Percentiles rank a stretch among this genome's conserved stretches.
phyloP scores from a whole-genome alignment of 2,329 filamentous ascomycete species.

The Penicillium janthinellum region DNA sequence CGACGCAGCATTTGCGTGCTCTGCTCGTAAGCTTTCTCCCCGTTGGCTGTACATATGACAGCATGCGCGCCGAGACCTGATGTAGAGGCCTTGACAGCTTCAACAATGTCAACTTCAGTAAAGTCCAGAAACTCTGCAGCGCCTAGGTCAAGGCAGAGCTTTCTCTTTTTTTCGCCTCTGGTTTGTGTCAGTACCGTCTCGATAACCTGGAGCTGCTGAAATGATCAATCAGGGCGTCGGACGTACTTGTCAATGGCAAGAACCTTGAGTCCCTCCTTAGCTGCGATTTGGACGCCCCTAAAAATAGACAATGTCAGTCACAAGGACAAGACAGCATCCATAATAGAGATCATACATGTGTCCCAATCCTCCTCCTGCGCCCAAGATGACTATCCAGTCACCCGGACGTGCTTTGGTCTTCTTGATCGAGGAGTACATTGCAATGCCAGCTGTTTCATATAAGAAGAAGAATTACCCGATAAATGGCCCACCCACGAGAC shows the following conservation, averaged over 20 bases:
- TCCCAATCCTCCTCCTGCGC: constrained; percentile 43
- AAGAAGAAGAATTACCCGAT: background rate
- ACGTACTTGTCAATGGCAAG: constrained; percentile 42
- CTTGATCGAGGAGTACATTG: constrained; percentile 44
- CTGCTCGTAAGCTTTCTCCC: constrained; percentile 48
- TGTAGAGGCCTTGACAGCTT: constrained; percentile 44
- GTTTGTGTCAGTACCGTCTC: background rate
- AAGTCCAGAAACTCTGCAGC: constrained; percentile 40
- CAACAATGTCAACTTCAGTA: constrained; percentile 40
- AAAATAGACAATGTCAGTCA: background rate
- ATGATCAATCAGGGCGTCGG: background rate
- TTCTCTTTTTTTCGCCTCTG: constrained; percentile 38
- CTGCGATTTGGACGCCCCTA: constrained; percentile 43
- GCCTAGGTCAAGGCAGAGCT: constrained; percentile 38
- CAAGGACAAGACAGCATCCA: background rate
- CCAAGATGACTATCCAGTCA: constrained; percentile 40
- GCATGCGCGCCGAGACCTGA: constrained; percentile 49
- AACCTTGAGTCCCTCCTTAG: constrained; percentile 39
- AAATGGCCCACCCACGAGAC: background rate
- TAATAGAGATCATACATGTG: constrained; percentile 35
- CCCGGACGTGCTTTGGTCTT: constrained; percentile 39
- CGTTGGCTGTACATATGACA: constrained; percentile 51
- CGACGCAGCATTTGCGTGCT: constrained; percentile 48
- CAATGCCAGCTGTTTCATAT: constrained; percentile 36
- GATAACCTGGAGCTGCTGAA: background rate